A percentile compares a stretch with the other conserved stretches of the same genome.
phyloP scores from a whole-genome alignment of 1,139 yeast genomes.

The Arxiozyma slooffiae region DNA sequence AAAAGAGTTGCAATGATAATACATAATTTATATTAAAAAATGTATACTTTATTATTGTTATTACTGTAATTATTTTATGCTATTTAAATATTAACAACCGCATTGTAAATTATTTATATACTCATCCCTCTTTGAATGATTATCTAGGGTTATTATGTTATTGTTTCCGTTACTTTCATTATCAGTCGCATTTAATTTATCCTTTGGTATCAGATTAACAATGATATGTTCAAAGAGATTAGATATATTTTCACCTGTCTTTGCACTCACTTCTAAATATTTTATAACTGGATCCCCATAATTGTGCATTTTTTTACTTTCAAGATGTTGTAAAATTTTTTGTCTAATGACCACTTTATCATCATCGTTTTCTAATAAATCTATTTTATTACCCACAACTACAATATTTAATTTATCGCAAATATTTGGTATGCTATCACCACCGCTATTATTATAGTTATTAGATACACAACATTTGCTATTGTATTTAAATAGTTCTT shows the following conservation, averaged over 20 bases:
- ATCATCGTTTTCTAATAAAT: slow-evolving; percentile 36
- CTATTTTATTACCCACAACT: slow-evolving; percentile 70
- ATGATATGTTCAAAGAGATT: slow-evolving; percentile 63
- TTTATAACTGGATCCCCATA: slow-evolving; percentile 35
- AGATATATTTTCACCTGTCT: slow-evolving; percentile 71
- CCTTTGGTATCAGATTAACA: slow-evolving; percentile 61
- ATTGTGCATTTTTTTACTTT: not conserved
- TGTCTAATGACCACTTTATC: not conserved
- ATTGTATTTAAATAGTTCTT: slow-evolving; percentile 82
- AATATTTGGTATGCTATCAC: not conserved
- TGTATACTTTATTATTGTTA: not conserved
- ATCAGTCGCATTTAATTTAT: slow-evolving; percentile 10
- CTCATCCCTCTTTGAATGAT: not conserved
- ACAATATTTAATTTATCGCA: slow-evolving; percentile 58
- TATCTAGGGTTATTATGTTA: slow-evolving; percentile 4
- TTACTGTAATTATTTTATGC: not conserved
- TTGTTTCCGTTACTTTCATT: not conserved
- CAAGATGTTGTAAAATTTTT: not conserved
- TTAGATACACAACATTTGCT: no score
- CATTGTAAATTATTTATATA: not conserved
- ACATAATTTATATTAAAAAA: not conserved
- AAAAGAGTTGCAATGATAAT: not conserved
- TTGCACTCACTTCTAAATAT: slow-evolving; percentile 50
- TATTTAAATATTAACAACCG: not conserved
- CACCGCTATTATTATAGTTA: slow-evolving; percentile 33